Conservation (phyloP, 257 asterid species). For the Vinca minor region DNA sequence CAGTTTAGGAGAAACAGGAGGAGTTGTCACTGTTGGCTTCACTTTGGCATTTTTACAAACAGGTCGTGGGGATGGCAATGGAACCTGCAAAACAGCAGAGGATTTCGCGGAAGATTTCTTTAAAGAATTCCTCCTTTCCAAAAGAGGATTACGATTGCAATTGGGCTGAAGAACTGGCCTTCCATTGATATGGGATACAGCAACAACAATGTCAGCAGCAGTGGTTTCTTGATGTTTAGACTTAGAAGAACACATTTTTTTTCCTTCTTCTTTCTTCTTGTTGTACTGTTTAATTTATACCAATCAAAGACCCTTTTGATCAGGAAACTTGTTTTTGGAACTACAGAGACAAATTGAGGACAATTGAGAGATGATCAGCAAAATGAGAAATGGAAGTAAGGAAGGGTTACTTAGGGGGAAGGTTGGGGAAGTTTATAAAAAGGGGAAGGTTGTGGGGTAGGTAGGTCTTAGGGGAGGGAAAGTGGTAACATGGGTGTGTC, state of each 20-base stretch:
- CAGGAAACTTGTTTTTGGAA: not conserved
- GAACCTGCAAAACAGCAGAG: slow-evolving; percentile 10
- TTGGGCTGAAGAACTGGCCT: slow-evolving; percentile 46
- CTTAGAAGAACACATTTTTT: slow-evolving; percentile 45
- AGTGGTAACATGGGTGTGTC: slow-evolving; percentile 62
- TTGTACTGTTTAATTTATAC: not conserved
- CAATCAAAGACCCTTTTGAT: not conserved
- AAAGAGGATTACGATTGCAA: slow-evolving; percentile 37
- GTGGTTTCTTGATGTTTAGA: slow-evolving; percentile 27
- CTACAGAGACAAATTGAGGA: not conserved
- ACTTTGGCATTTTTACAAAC: not conserved
- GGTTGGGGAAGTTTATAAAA: slow-evolving; percentile 17
- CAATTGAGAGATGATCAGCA: not conserved
- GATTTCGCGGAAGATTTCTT: slow-evolving; percentile 19
- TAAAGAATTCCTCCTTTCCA: slow-evolving; percentile 41
- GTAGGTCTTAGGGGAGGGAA: slow-evolving; percentile 12
- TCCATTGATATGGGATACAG: slow-evolving; percentile 29
- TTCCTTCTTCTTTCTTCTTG: no score
- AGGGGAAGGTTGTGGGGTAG: slow-evolving; percentile 14
- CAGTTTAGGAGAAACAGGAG: slow-evolving; percentile 31
- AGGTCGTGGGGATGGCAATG: not conserved
- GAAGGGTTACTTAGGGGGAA: not conserved
- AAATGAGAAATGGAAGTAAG: no score
- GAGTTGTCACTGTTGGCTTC: slow-evolving; percentile 14
- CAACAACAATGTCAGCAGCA: slow-evolving; percentile 3